A percentile compares a stretch with the other conserved stretches of the same genome.
These are phyloP conservation scores for Lindgomyces ingoldianus DNA, from an alignment of 495 filamentous ascomycete genomes.

Conservation along the genomic window DNA sequence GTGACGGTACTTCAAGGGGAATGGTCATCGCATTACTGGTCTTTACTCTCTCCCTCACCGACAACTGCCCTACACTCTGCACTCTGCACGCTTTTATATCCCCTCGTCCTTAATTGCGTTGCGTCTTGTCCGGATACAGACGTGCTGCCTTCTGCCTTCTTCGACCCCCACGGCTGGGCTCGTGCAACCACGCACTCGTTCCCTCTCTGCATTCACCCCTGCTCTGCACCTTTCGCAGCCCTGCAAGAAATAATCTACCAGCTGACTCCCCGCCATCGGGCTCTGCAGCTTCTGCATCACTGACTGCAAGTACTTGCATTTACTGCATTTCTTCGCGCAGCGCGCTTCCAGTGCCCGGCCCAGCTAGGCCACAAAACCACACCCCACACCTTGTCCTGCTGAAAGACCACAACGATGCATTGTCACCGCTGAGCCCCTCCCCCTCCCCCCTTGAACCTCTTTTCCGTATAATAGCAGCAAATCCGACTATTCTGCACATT, in stretches of 20 bases:
- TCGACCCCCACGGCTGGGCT: background rate
- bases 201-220: too few relatives aligned
- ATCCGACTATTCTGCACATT: too few relatives aligned
- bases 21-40: too few relatives aligned
- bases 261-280: background rate
- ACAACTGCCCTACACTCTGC: background rate
- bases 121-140: background rate
- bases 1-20: constrained; percentile 1
- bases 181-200: background rate
- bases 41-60: background rate
- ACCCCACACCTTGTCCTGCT: background rate
- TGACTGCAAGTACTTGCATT: too few relatives aligned
- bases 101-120: background rate
- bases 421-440: background rate
- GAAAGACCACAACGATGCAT: background rate
- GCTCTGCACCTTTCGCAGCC: background rate
- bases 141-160: background rate
- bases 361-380: background rate
- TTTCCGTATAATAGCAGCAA: too few relatives aligned
- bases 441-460: too few relatives aligned
- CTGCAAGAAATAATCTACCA: background rate
- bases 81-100: background rate
- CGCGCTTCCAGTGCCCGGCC: background rate
- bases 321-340: background rate
- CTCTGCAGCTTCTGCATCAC: background rate